Base-by-base conservation (phyloP, 2,329 filamentous ascomycete genomes). In the Fusarium sp. region DNA sequence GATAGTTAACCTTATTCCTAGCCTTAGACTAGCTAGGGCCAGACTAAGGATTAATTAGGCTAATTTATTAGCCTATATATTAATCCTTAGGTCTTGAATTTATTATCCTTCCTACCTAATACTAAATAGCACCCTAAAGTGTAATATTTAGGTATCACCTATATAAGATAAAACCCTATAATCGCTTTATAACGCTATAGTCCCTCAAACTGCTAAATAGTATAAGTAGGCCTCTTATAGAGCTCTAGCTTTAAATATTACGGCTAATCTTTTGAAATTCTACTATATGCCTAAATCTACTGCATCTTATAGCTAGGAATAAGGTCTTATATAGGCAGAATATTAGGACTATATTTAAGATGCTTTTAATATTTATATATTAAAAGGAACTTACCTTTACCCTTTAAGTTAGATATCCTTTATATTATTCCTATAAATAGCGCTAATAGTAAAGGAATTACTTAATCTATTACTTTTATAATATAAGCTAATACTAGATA, bases 161-260 rank as follows among this genome's bases (percentile, higher is more conserved):
- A 34, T 40, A 23, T 66, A 72, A 31, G 65, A 53, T 10, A 70
- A 74, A 26, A 68, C 72, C 0, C 75, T 78, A 2, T 26, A 75
- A 36, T 56, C 54, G 5, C 69, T 78, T 6, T 58, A 66, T 20
- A 44, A 72, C 3, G 37, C 62, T 8, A n/a, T 72, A 13, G 44
- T 72, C n/a, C 69, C 70, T 2, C 44, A 66, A 16, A 55, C 70
- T 5, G 5, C 10, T 20, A 36, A 72, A 16, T 72, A 66, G 70
- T 72, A 57, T 67, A 75, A 56, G 60, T 71, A 69, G 72, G 75
- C 72, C 52, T 78, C 42, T 73, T 72, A 65, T 20, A 66, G 63
- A 11, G 34, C 41, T 8, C 70, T 78, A 3, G 10, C 36, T 0
- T 54, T 77, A 9, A 57, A 75, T 23, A 40, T 77, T 23, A 67